Conservation (phyloP, 2,329 filamentous ascomycete genomes). For the Neurospora sp. region DNA sequence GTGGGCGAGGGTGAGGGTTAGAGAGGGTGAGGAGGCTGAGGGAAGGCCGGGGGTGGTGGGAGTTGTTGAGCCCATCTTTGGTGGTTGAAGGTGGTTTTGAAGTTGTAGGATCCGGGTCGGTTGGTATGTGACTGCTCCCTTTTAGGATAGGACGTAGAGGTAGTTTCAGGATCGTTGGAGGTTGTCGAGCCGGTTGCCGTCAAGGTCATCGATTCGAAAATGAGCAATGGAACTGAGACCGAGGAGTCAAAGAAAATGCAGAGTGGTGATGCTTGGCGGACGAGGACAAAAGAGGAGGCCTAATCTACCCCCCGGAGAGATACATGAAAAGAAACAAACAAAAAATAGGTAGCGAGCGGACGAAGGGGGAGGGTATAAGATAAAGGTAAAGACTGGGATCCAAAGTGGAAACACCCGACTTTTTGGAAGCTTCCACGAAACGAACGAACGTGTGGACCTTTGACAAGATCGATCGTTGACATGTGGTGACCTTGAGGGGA, state of each 20-base stretch:
- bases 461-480: neutral
- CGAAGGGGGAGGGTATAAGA: neutral
- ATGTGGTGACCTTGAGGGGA: neutral
- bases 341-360: neutral
- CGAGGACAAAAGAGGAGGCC: neutral
- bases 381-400: neutral
- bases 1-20: constrained; percentile 48
- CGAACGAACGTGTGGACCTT: neutral
- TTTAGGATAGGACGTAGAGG: too few relatives aligned
- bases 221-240: neutral
- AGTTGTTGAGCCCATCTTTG: constrained; percentile 25
- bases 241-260: neutral
- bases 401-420: neutral
- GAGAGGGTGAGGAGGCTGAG: constrained; percentile 24
- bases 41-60: constrained; percentile 21
- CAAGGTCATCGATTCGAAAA: neutral
- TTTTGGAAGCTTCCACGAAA: neutral
- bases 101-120: too few relatives aligned
- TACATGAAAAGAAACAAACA: neutral
- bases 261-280: neutral
- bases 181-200: neutral
- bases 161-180: neutral
- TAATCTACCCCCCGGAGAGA: neutral
- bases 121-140: neutral
- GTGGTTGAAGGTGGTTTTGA: neutral